Percentiles rank a stretch among this genome's conserved stretches.
Conservation (phyloP, 2,329 filamentous ascomycete genomes). For the Trichoderma arundinaceum region DNA sequence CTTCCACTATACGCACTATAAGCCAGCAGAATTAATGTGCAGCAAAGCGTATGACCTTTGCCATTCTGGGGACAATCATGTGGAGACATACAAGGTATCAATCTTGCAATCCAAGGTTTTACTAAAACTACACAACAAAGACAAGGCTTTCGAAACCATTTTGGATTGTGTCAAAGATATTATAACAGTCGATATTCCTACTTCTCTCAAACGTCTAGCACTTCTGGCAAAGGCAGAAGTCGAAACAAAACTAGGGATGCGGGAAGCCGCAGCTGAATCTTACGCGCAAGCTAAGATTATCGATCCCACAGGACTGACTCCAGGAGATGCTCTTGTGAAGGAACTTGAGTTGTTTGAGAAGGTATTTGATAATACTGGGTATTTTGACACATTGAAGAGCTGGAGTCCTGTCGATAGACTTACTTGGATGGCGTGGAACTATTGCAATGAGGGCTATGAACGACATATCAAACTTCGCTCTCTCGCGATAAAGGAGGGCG, state of each 20-base stretch:
- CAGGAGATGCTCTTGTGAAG: constrained; percentile 34
- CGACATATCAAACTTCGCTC: constrained; percentile 32
- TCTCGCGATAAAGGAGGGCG: constrained; percentile 33
- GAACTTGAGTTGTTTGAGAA: constrained; percentile 35
- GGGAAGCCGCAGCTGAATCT: constrained; percentile 32
- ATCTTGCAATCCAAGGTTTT: constrained; percentile 34
- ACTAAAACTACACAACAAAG: constrained; percentile 25
- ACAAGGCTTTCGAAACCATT: constrained; percentile 35
- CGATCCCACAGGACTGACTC: constrained; percentile 36
- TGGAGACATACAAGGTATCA: constrained; percentile 35
- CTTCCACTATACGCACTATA: constrained; percentile 29
- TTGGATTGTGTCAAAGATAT: constrained; percentile 12
- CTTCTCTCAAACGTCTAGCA: constrained; percentile 32
- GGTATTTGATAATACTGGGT: constrained; percentile 27
- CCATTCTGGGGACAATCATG: not conserved
- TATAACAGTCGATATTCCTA: constrained; percentile 25
- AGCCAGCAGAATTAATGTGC: constrained; percentile 34
- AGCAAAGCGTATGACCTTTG: constrained; percentile 32
- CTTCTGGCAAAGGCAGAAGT: constrained; percentile 35
- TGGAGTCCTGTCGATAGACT: constrained; percentile 40
- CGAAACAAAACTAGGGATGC: constrained; percentile 32
- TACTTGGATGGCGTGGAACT: constrained; percentile 39
- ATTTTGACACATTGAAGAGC: constrained; percentile 35
- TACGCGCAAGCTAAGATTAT: constrained; percentile 33
- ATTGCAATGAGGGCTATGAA: constrained; percentile 4